Conservation (phyloP, 1,284 basidiomycete species). For the Heterobasidion occidentale region DNA sequence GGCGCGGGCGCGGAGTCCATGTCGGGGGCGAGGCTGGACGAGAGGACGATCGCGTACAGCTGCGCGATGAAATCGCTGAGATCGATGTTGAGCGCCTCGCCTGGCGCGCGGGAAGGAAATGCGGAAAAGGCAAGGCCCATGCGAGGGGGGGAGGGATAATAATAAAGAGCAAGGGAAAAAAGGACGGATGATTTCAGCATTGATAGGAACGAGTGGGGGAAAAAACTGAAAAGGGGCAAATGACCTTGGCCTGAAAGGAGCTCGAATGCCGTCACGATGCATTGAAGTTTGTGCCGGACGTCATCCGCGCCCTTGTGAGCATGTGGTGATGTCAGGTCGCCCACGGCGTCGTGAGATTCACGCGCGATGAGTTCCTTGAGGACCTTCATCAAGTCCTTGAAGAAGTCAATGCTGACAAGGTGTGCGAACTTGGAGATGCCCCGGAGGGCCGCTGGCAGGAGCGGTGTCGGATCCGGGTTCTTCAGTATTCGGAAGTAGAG, state of each 20-base stretch:
- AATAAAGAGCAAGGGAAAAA: background rate
- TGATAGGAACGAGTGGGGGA: background rate
- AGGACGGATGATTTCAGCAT: background rate
- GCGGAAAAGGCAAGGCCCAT: background rate
- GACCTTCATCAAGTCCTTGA: constrained; percentile 89
- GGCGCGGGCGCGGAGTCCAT: constrained; percentile 13
- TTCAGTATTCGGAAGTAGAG: constrained; percentile 97
- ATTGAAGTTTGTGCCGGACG: constrained; percentile 67
- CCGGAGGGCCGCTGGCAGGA: constrained; percentile 84
- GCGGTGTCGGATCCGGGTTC: constrained; percentile 70
- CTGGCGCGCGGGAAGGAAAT: constrained; percentile 27
- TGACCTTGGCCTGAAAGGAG: constrained; percentile 91
- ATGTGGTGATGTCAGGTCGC: constrained; percentile 15
- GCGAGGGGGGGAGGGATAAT: background rate
- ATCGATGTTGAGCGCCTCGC: constrained; percentile 95
- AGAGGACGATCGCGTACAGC: constrained; percentile 65
- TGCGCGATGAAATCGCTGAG: constrained; percentile 81
- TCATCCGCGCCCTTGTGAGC: constrained; percentile 13
- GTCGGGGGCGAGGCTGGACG: constrained; percentile 31
- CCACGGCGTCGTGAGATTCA: constrained; percentile 27
- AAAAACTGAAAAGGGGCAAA: constrained; percentile 1
- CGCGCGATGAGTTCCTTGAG: constrained; percentile 71
- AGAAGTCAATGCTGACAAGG: constrained; percentile 98
- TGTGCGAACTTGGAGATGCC: constrained; percentile 94
- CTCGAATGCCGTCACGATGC: constrained; percentile 94